Evolutionary conservation across 306 rosid species (phyloP).

Genomic region (Vigna radiata): DNA sequence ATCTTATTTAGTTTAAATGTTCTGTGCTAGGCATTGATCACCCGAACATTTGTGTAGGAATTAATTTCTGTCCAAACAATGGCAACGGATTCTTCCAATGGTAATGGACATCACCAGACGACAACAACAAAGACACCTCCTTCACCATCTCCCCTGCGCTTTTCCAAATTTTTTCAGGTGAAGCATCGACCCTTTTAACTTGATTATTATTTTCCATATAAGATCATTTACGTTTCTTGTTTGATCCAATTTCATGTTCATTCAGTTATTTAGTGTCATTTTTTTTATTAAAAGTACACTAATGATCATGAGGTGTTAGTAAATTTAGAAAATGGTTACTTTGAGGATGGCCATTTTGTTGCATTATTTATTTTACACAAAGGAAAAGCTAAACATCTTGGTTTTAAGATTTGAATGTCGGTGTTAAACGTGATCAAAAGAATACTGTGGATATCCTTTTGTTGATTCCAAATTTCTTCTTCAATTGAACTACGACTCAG

Average conservation of each 20-base stretch:
- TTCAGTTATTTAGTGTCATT: neutral
- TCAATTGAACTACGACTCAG: neutral
- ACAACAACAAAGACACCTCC: conserved; percentile 84
- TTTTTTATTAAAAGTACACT: neutral
- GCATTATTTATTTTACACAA: conserved; percentile 12
- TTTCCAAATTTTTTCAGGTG: conserved; percentile 91
- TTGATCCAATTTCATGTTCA: conserved; percentile 16
- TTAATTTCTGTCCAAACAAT: conserved; percentile 47
- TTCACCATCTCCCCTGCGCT: conserved; percentile 87
- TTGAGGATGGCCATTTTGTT: neutral
- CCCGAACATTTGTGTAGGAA: conserved; percentile 41
- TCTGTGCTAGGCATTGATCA: conserved; percentile 29
- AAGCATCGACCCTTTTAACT: neutral
- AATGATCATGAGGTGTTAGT: neutral
- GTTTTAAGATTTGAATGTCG: neutral
- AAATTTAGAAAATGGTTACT: conserved; percentile 8
- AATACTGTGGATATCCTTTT: neutral
- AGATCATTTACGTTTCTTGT: neutral
- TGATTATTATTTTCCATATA: neutral
- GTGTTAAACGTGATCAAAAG: neutral
- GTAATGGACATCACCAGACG: conserved; percentile 62
- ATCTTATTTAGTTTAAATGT: neutral
- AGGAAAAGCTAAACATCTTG: neutral
- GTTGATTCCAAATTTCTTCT: neutral
- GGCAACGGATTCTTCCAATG: conserved; percentile 75